These are phyloP conservation scores for Parachaetomium inaequale DNA, from an alignment of 495 filamentous ascomycete species.

Conservation along the genomic window DNA sequence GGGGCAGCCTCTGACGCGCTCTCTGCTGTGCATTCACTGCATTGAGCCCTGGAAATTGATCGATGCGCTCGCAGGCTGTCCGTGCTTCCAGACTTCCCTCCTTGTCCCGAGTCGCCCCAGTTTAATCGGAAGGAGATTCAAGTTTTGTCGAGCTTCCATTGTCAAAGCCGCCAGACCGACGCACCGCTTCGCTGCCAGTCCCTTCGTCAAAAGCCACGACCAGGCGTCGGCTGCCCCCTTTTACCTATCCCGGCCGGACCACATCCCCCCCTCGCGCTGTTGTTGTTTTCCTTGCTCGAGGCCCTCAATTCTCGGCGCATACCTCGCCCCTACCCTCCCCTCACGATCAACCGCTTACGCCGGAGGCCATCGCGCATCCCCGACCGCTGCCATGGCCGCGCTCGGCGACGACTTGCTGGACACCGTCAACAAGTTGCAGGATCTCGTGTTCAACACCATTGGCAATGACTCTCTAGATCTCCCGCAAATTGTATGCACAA, in stretches of 20 bases:
- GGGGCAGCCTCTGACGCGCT: constrained; percentile 15
- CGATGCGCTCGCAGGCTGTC: constrained; percentile 21
- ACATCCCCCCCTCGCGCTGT: not conserved
- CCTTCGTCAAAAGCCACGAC: constrained; percentile 11
- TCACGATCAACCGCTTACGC: not conserved
- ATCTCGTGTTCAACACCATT: constrained; percentile 98
- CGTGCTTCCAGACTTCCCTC: constrained; percentile 4
- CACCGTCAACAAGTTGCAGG: constrained; percentile 94
- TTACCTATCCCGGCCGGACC: not conserved
- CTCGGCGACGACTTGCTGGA: constrained; percentile 89
- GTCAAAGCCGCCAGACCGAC: constrained; percentile 24
- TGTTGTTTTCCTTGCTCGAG: not conserved
- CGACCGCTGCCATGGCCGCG: constrained; percentile 46
- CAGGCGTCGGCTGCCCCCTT: constrained; percentile 19
- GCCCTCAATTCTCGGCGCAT: not conserved
- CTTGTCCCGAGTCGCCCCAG: constrained; percentile 28
- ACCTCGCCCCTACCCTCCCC: constrained; percentile 2
- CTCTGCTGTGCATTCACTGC: not conserved
- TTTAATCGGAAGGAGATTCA: constrained; percentile 15
- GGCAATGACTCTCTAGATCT: constrained; percentile 97
- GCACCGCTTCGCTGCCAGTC: constrained; percentile 1
- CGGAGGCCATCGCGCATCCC: not conserved
- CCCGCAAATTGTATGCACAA: constrained; percentile 84
- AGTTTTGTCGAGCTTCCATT: constrained; percentile 23
- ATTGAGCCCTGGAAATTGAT: constrained; percentile 27